Evolutionary conservation across 2,329 filamentous ascomycete genomes (phyloP), one percentile per base, ranked within the genome.

Genomic region (Claviceps sp.): DNA sequence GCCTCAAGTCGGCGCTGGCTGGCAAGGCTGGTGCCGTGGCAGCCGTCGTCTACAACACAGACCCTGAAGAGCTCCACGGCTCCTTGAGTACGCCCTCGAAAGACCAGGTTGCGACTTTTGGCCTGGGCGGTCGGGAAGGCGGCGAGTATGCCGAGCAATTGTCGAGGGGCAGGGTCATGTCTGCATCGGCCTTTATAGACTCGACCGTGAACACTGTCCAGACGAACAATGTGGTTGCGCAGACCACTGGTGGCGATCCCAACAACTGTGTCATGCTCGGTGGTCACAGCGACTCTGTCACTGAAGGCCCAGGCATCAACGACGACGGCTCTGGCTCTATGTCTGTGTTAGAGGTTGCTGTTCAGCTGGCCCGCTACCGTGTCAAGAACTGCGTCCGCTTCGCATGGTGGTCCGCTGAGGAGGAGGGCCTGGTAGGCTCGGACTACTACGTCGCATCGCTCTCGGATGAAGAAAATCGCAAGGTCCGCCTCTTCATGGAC

Each of bases 31-130:
- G 86, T 20, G 87, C 87, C 5, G 65, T 79, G 3, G 87, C 82
- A 1, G 84, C 82, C 1, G 68, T 93, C 14, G 73, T 93, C 48
- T 90, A 87, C 69, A 89, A 91, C 71, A 84, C 82, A 58, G 79
- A 80, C 48, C 67, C 75, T 1, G 85, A 79, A 1, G 65, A 69
- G 3, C 67, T 89, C 1, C 73, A 76, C 49, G 87, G 86, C 42
- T 90, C 86, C 1, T 72, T 93, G 3, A 85, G 83, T 11, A 72
- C 70, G 0, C 81, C 82, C 0, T 69, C 70, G 0, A 70, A 73
- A 11, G 60, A 80, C 49, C 78, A 88, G 58, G 72, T 86, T 5
- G 79, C 86, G 0, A 87, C 82, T 1, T 82, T 89, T 54, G 83
- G 83, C 1, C 69, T 91, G 24, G 77, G 77, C 2, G 73, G 76